Evolutionary conservation across 306 rosid species (phyloP).

Genomic region (Arachis hypogaea): DNA sequence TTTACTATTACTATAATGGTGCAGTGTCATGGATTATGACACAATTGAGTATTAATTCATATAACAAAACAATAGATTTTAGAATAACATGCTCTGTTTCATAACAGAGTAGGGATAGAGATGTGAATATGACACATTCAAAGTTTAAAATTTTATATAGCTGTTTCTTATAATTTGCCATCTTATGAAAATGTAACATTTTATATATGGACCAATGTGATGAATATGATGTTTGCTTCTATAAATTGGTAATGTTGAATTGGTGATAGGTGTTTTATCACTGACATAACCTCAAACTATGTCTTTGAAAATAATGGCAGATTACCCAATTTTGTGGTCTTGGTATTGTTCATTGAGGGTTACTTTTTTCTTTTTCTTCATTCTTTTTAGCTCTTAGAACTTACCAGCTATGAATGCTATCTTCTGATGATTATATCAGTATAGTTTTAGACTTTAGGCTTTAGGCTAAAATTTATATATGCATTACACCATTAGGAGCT

Average conservation of each 20-base stretch:
- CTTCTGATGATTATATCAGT: constrained; percentile 12
- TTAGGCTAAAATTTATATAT: neutral
- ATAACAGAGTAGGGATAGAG: constrained; percentile 15
- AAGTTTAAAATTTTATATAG: constrained; percentile 16
- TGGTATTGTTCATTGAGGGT: constrained; percentile 33
- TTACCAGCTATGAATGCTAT: constrained; percentile 23
- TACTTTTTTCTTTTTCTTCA: constrained; percentile 8
- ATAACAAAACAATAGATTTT: neutral
- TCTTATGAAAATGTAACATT: neutral
- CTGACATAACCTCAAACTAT: constrained; percentile 41
- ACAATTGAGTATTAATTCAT: neutral
- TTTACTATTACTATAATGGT: neutral
- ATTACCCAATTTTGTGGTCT: constrained; percentile 49
- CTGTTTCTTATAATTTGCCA: constrained; percentile 33
- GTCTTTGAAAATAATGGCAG: constrained; percentile 57
- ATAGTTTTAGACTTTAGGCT: neutral
- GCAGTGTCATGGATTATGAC: neutral
- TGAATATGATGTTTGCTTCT: constrained; percentile 32
- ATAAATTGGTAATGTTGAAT: constrained; percentile 1
- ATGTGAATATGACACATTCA: neutral
- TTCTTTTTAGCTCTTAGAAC: constrained; percentile 42
- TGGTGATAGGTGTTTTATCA: constrained; percentile 34
- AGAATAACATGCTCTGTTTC: neutral
- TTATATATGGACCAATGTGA: constrained; percentile 39
- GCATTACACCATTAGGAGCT: constrained; percentile 2